A percentile compares a stretch with the other conserved stretches of the same genome.
These are phyloP conservation scores for Avicennia marina DNA, from an alignment of 257 asterid species.

Conservation along the genomic window DNA sequence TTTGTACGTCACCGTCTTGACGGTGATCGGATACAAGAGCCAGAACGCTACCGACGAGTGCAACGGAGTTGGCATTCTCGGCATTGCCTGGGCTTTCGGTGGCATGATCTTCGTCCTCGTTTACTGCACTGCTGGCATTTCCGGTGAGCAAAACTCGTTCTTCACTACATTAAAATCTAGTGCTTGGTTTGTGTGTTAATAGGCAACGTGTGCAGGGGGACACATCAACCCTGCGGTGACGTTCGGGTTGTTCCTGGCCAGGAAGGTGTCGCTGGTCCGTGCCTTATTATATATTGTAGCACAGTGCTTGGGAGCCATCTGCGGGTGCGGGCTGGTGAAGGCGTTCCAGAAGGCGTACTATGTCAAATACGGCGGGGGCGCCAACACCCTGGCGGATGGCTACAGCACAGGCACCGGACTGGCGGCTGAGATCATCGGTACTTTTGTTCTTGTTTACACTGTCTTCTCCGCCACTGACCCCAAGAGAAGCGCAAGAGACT, in stretches of 20 bases:
- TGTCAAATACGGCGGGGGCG: conserved; percentile 53
- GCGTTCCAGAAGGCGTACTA: conserved; percentile 56
- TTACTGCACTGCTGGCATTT: conserved; percentile 82
- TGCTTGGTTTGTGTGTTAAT: too few species aligned
- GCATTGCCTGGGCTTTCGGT: conserved; percentile 86
- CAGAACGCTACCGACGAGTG: conserved; percentile 46
- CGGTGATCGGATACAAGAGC: conserved; percentile 70
- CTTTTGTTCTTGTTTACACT: conserved; percentile 65
- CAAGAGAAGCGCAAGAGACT: conserved; percentile 67
- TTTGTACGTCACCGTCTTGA: conserved; percentile 58
- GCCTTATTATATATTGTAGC: conserved; percentile 61
- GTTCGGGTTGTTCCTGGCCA: conserved; percentile 56
- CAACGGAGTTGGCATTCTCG: conserved; percentile 79
- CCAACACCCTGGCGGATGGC: conserved; percentile 39
- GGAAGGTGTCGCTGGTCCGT: conserved; percentile 58
- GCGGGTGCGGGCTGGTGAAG: conserved; percentile 70
- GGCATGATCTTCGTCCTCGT: conserved; percentile 82
- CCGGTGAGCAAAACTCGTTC: conserved; percentile 38
- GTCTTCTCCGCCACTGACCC: conserved; percentile 81
- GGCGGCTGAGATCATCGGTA: conserved; percentile 73
- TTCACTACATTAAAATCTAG: too few species aligned
- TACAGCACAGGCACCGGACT: conserved; percentile 65
- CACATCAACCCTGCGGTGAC: conserved; percentile 78
- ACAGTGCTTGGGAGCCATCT: conserved; percentile 69
- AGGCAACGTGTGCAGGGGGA: too few species aligned